phyloP scores from a whole-genome alignment of 2,329 filamentous ascomycete genomes.

The Diplodia mutila region DNA sequence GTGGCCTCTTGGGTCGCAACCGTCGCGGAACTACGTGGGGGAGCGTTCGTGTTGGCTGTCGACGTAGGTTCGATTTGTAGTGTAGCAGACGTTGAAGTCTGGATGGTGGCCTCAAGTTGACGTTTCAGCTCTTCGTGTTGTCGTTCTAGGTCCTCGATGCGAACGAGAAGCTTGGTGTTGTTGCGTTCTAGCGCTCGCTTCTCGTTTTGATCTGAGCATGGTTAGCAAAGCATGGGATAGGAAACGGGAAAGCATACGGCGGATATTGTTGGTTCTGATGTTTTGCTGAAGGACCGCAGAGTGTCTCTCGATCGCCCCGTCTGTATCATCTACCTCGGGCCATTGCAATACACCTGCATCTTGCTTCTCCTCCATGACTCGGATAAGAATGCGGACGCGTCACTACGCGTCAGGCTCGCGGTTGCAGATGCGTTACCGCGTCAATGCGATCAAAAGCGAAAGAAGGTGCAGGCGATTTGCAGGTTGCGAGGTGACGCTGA shows the following conservation, averaged over 20 bases:
- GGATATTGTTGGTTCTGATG: background rate
- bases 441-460: background rate
- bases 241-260: background rate
- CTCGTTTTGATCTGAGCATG: background rate
- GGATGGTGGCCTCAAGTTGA: constrained; percentile 14
- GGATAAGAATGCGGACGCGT: background rate
- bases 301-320: background rate
- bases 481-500: background rate
- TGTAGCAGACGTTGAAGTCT: background rate
- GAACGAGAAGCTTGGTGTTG: constrained; percentile 1
- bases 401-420: background rate
- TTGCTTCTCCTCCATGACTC: constrained; percentile 17
- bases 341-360: background rate
- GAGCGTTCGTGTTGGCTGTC: background rate
- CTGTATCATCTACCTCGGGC: background rate
- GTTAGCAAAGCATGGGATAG: background rate
- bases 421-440: background rate
- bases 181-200: constrained; percentile 7
- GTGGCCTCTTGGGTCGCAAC: constrained; percentile 3
- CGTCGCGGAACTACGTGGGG: background rate
- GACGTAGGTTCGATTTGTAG: background rate
- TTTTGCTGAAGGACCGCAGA: background rate
- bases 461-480: background rate
- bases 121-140: constrained; percentile 30
- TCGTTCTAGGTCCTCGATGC: constrained; percentile 19